These are phyloP conservation scores for Colletotrichum sp. DNA, from an alignment of 2,329 filamentous ascomycete species.

Conservation along the genomic window DNA sequence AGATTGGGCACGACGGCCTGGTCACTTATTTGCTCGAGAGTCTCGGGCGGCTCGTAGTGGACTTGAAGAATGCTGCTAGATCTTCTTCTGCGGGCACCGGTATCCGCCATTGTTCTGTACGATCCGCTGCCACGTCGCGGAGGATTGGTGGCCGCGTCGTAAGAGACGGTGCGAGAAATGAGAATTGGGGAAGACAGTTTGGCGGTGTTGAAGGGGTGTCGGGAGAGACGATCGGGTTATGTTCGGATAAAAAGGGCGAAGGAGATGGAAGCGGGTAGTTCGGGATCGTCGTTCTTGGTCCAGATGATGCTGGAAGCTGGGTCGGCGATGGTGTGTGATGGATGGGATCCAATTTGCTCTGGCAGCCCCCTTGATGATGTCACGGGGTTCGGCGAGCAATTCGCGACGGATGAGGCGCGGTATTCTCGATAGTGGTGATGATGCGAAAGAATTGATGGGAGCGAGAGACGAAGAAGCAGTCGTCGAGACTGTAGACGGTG, in stretches of 20 bases:
- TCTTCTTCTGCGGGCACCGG: constrained; percentile 81
- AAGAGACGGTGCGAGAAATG: constrained; percentile 88
- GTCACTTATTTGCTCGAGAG: constrained; percentile 96
- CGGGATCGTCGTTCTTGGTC: constrained; percentile 12
- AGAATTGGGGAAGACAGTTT: constrained; percentile 93
- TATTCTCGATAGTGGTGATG: not conserved
- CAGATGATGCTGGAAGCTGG: constrained; percentile 4
- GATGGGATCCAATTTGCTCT: not conserved
- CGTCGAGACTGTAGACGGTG: constrained; percentile 2
- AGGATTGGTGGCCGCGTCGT: constrained; percentile 80
- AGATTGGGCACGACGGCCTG: constrained; percentile 93
- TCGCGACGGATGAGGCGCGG: not conserved
- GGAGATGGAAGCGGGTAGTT: not conserved
- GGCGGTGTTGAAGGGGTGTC: constrained; percentile 71
- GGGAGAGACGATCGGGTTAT: constrained; percentile 23
- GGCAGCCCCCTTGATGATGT: constrained; percentile 19
- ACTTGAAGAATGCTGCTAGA: constrained; percentile 93
- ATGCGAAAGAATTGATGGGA: constrained; percentile 5
- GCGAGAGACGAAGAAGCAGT: constrained; percentile 13
- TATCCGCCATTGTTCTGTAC: constrained; percentile 66
- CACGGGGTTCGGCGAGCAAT: constrained; percentile 8
- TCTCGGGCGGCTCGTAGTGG: constrained; percentile 96
- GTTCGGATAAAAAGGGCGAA: constrained; percentile 23
- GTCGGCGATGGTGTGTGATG: not conserved
- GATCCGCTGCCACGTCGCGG: constrained; percentile 66